Conservation (phyloP, 2,329 filamentous ascomycete genomes). For the Aspergillus sp. region DNA sequence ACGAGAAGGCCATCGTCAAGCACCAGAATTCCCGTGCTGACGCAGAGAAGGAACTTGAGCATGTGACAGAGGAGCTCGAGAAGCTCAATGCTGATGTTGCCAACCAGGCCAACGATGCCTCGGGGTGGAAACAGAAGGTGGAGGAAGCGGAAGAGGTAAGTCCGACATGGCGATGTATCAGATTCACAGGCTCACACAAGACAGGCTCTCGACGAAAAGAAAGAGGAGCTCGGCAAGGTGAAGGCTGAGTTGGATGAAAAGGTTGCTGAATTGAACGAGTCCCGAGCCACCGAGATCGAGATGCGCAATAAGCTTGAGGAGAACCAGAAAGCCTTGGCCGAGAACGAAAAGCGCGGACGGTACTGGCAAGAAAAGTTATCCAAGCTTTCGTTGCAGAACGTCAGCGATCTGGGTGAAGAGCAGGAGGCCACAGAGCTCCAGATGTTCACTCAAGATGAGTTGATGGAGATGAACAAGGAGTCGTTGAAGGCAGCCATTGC, state of each 20-base stretch:
- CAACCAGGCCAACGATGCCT: slow-evolving; percentile 73
- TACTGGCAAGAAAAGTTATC: slow-evolving; percentile 90
- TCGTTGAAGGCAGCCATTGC: slow-evolving; percentile 66
- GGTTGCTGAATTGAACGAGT: slow-evolving; percentile 82
- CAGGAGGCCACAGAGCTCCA: slow-evolving; percentile 59
- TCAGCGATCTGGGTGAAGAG: slow-evolving; percentile 68
- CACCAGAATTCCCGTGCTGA: slow-evolving; percentile 80
- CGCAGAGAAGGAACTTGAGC: slow-evolving; percentile 75
- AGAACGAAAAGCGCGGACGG: slow-evolving; percentile 79
- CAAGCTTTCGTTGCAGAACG: slow-evolving; percentile 80
- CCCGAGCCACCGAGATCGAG: slow-evolving; percentile 87
- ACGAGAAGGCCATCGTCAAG: slow-evolving; percentile 87
- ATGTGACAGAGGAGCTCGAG: slow-evolving; percentile 71
- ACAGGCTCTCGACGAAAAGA: slow-evolving; percentile 71
- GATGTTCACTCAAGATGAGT: slow-evolving; percentile 72
- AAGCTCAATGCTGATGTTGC: slow-evolving; percentile 76
- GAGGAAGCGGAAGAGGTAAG: slow-evolving; percentile 73
- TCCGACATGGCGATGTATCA: background rate
- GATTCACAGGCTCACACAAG: slow-evolving; percentile 22
- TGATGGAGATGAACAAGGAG: slow-evolving; percentile 64
- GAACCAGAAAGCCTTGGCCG: slow-evolving; percentile 81
- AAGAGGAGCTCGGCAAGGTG: slow-evolving; percentile 73
- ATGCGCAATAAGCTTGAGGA: slow-evolving; percentile 98
- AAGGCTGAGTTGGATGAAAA: slow-evolving; percentile 88
- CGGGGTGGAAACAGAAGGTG: slow-evolving; percentile 69